Percentiles rank a stretch among this genome's conserved stretches.
Conservation (phyloP, 2,329 filamentous ascomycete genomes). For the Akanthomyces muscarius region DNA sequence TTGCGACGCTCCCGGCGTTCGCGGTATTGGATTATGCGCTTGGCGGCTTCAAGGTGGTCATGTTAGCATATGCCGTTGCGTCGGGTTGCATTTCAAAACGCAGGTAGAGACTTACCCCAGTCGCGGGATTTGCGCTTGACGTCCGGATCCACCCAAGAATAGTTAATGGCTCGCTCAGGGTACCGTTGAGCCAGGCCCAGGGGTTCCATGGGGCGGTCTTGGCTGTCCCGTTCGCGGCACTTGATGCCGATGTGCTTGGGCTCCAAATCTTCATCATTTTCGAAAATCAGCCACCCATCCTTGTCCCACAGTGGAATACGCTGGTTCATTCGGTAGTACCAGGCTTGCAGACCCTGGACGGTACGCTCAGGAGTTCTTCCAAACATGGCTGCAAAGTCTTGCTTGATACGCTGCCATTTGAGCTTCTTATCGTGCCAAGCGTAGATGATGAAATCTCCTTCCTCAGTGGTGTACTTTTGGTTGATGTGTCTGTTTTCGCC, state of each 20-base stretch:
- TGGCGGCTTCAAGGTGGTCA: constrained; percentile 26
- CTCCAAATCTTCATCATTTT: constrained; percentile 37
- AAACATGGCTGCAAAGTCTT: constrained; percentile 37
- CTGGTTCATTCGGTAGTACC: constrained; percentile 43
- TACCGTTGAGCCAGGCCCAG: constrained; percentile 41
- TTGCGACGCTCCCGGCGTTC: constrained; percentile 35
- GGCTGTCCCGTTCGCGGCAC: constrained; percentile 36
- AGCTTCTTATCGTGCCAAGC: constrained; percentile 42
- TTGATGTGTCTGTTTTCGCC: constrained; percentile 39
- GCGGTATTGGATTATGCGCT: constrained; percentile 34
- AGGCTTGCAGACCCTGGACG: constrained; percentile 39
- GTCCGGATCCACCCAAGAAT: constrained; percentile 41
- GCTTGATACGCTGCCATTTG: constrained; percentile 39
- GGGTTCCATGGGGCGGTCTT: constrained; percentile 34
- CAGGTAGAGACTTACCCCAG: constrained; percentile 35
- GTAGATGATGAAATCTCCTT: constrained; percentile 43
- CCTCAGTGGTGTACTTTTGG: constrained; percentile 41
- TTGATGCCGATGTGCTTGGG: constrained; percentile 37
- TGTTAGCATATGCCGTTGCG: constrained; percentile 20
- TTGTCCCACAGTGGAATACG: constrained; percentile 38
- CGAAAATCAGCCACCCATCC: constrained; percentile 38
- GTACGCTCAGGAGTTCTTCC: constrained; percentile 35
- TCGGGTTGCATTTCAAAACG: background rate
- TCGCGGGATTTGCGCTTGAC: constrained; percentile 35
- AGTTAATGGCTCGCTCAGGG: constrained; percentile 44